Percentiles rank a stretch among this genome's conserved stretches.
These are phyloP conservation scores for Tetrapyrgos nigripes DNA, from an alignment of 1,284 basidiomycete genomes.

Conservation along the genomic window DNA sequence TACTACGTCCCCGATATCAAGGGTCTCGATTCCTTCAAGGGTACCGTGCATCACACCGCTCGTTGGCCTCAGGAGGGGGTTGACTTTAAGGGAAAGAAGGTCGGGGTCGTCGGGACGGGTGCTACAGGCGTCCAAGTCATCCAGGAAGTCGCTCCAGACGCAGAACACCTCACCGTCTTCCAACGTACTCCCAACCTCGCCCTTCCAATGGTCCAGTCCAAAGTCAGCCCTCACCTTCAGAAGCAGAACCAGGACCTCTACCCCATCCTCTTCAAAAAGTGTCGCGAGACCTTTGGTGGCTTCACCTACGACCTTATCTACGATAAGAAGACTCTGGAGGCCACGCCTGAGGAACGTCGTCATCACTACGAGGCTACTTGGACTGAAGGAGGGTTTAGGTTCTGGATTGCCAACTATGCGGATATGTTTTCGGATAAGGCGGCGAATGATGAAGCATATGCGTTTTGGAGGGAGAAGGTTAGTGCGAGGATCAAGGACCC, in stretches of 20 bases:
- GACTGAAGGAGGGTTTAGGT: slow-evolving; percentile 27
- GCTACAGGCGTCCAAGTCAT: slow-evolving; percentile 34
- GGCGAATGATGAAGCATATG: slow-evolving; percentile 28
- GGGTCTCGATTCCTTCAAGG: slow-evolving; percentile 30
- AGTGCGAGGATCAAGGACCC: slow-evolving; percentile 24
- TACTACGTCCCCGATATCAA: slow-evolving; percentile 27
- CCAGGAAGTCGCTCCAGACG: slow-evolving; percentile 28
- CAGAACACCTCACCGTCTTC: slow-evolving; percentile 33
- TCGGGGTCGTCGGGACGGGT: slow-evolving; percentile 34
- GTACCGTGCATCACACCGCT: slow-evolving; percentile 27
- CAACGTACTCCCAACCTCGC: slow-evolving; percentile 34
- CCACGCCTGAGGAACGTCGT: slow-evolving; percentile 26
- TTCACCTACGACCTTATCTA: slow-evolving; percentile 21
- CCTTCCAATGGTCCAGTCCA: slow-evolving; percentile 28
- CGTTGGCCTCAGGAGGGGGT: slow-evolving; percentile 28
- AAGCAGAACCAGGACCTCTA: slow-evolving; percentile 22
- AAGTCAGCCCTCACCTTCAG: slow-evolving; percentile 16
- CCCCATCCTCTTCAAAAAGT: slow-evolving; percentile 24
- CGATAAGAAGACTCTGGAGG: slow-evolving; percentile 13
- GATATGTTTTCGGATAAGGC: slow-evolving; percentile 24
- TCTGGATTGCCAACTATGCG: slow-evolving; percentile 23
- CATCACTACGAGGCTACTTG: slow-evolving; percentile 28
- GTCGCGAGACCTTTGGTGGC: slow-evolving; percentile 29
- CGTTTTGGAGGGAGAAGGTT: slow-evolving; percentile 32
- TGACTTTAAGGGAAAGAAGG: slow-evolving; percentile 26